Evolutionary conservation across 495 filamentous ascomycete genomes (phyloP), one percentile per base, ranked within the genome.

Genomic region (Cudoniella acicularis): DNA sequence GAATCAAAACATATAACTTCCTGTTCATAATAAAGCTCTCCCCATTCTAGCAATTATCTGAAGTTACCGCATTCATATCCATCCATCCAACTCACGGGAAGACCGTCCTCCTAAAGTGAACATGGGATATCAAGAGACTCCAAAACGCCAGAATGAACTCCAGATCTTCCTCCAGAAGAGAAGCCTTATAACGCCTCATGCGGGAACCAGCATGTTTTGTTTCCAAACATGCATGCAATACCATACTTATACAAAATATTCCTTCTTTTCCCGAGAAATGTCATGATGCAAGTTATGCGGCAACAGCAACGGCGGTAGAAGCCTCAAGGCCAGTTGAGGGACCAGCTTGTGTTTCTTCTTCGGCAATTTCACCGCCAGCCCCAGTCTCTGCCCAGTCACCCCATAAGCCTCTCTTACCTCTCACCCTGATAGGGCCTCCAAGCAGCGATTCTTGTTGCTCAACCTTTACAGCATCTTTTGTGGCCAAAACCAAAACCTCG

Each of bases 381-480:
- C 87, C 87, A 55, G 85, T 84, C 75, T 96, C 94, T 1, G 94
- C 95, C 94, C 95, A 98, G 21, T 85, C 83, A 24, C 93, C 94
- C 93, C 94, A 98, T 23, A 98, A 80, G 18, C 88, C 91, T 62
- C 90, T 83, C 81, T 97, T 97, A 57, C 86, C 89, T 51, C 88
- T 81, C 49, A 98, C 87, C 42, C 86, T 76, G 62, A 98, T 88
- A 9, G 84, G 82, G 2, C 83, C 87, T 46, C 91, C 91, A 41
- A 96, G 81, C 27, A 79, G 72, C 16, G 83, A 81, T 49, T 84
- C 79, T n/a, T 79, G 76, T 73, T 98, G 94, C 67, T 97, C 92
- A n/a, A 97, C 90, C 70, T 96, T 93, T 67, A 98, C 88, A 36
- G 94, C 94, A 72, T 98, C 95, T 78, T 98, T 98, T 11, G 94